These are phyloP conservation scores for Phialophora verrucosa DNA, from an alignment of 2,329 filamentous ascomycete genomes.

Conservation along the genomic window DNA sequence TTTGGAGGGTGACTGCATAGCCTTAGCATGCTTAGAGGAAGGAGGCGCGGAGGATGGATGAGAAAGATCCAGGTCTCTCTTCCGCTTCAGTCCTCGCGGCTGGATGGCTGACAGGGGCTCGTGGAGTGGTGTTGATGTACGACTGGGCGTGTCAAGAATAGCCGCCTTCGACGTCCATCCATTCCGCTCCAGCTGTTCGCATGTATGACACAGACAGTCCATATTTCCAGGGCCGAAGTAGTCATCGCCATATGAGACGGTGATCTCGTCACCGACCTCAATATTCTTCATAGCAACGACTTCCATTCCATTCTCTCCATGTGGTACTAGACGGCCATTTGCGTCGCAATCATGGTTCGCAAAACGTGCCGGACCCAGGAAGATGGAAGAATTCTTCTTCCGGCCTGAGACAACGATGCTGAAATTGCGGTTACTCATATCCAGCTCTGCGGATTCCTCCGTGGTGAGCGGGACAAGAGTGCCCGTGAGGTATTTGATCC, in stretches of 20 bases:
- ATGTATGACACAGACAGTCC: slow-evolving; percentile 89
- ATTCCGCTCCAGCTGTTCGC: slow-evolving; percentile 75
- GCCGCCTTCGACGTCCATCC: slow-evolving; percentile 71
- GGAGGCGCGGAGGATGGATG: slow-evolving; percentile 22
- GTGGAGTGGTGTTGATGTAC: slow-evolving; percentile 24
- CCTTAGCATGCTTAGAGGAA: slow-evolving; percentile 28
- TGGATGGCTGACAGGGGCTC: slow-evolving; percentile 12
- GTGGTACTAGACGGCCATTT: slow-evolving; percentile 85
- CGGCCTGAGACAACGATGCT: slow-evolving; percentile 94
- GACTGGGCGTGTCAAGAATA: slow-evolving; percentile 27
- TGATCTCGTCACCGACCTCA: slow-evolving; percentile 88
- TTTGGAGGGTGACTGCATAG: slow-evolving; percentile 38
- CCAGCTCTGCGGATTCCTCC: slow-evolving; percentile 84
- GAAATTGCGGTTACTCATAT: slow-evolving; percentile 86
- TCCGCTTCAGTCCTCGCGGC: slow-evolving; percentile 33
- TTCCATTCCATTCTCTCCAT: slow-evolving; percentile 84
- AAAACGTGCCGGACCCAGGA: slow-evolving; percentile 93
- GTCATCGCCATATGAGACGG: slow-evolving; percentile 91
- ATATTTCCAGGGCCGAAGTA: slow-evolving; percentile 96
- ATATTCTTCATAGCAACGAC: slow-evolving; percentile 86
- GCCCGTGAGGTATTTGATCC: slow-evolving; percentile 87
- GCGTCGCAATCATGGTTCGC: slow-evolving; percentile 96
- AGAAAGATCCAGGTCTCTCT: slow-evolving; percentile 31
- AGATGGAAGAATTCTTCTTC: slow-evolving; percentile 87
- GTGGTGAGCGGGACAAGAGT: slow-evolving; percentile 91